phyloP scores from a whole-genome alignment of 352 stramenopile genomes.

The Pythium phragmiticola region DNA sequence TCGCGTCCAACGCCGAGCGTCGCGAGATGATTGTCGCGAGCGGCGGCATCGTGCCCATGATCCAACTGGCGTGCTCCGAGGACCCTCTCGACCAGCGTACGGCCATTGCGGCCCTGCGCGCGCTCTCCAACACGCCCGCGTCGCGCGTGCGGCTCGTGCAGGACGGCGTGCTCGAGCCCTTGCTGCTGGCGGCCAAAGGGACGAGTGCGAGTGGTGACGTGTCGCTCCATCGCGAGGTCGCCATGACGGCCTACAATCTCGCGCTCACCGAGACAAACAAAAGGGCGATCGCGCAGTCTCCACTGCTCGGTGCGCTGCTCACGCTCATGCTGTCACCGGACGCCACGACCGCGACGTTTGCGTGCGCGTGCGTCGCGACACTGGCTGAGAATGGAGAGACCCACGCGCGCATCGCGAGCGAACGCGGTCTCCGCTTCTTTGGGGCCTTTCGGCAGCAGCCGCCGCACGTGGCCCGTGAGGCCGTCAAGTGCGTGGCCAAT shows the following conservation, averaged over 20 bases:
- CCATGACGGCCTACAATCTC: constrained; percentile 90
- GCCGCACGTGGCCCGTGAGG: constrained; percentile 49
- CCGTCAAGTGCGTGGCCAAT: constrained; percentile 76
- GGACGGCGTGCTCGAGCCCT: constrained; percentile 87
- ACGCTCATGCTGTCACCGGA: constrained; percentile 85
- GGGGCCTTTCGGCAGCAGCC: constrained; percentile 52
- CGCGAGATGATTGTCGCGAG: constrained; percentile 91
- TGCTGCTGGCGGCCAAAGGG: constrained; percentile 74
- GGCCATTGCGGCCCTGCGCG: constrained; percentile 90
- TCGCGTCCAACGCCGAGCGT: constrained; percentile 85
- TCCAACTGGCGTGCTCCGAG: constrained; percentile 92
- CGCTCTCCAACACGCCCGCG: constrained; percentile 81
- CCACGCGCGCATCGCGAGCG: constrained; percentile 75
- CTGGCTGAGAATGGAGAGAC: constrained; percentile 92
- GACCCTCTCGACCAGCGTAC: constrained; percentile 87
- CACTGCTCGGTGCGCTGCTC: constrained; percentile 79
- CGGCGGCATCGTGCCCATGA: constrained; percentile 93
- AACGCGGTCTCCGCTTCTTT: constrained; percentile 80
- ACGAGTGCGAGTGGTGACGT: constrained; percentile 43
- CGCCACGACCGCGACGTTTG: constrained; percentile 59
- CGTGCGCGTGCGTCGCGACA: constrained; percentile 88
- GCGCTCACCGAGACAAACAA: constrained; percentile 96
- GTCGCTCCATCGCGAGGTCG: constrained; percentile 84
- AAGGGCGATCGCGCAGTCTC: constrained; percentile 85
- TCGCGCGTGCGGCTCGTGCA: constrained; percentile 87